Evolutionary conservation across 257 asterid genomes (phyloP), one percentile per base, ranked within the genome.

Genomic region (Solanum etuberosum): DNA sequence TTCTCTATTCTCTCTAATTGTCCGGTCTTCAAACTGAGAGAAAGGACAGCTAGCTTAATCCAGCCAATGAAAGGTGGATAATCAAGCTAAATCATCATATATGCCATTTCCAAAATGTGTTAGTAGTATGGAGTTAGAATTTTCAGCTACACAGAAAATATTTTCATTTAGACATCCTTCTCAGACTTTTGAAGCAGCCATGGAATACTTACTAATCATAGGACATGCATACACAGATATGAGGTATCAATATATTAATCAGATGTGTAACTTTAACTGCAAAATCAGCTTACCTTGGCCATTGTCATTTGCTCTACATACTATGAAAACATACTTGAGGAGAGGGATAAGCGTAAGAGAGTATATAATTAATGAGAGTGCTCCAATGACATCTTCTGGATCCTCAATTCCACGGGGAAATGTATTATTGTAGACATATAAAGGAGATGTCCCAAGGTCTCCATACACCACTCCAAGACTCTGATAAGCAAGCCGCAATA

Each of bases 391-490:
- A 89, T 97, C 99, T 88, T 97, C 98, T 0, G 98, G 87, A 71
- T 96, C 95, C 1, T 92, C 89, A 87, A 97, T 93, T 86, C 95
- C 95, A 16, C 81, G 93, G 27, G 99, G 99, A 89, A 97, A 97
- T 34, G 98, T 96, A 87, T 97, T 97, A 90, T 95, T 91, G 94
- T 95, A 97, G 83, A 97, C 99, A 88, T 97, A 97, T 87, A 97
- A 91, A 0, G 99, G 99, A 89, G 99, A 97, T 7, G 99, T 97
- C 78, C 99, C 99, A 88, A 97, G 89, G 93, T 97, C 99, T 54
- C 99, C 99, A 83, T 97, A 97, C 31, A 97, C 99, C 70, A 97
- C 98, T 85, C 99, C 99, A 59, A 97, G 92, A 83, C 99, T 97
- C 93, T 80, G 85, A 80, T 80, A 80, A 80, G 85, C 85, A 80